phyloP scores from a whole-genome alignment of 2,329 filamentous ascomycete species.

The Fulvia fulva region DNA sequence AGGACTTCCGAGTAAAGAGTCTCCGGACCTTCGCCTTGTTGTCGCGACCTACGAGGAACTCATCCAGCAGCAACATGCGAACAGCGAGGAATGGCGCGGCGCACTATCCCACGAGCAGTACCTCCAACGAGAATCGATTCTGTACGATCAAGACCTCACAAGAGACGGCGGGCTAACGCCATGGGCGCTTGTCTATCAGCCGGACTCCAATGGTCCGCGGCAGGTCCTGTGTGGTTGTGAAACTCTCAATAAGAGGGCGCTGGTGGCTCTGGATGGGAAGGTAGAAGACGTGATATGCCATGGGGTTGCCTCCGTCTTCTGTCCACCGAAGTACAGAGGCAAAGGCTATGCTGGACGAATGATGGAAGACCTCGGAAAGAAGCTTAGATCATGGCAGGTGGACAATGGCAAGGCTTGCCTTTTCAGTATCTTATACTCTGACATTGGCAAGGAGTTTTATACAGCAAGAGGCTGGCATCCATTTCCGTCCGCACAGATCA shows the following conservation, averaged over 20 bases:
- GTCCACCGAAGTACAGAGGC: constrained; percentile 61
- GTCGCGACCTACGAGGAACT: constrained; percentile 54
- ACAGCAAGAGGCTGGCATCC: constrained; percentile 70
- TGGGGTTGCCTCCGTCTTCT: constrained; percentile 76
- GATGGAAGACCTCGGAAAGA: constrained; percentile 61
- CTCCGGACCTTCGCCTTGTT: constrained; percentile 51
- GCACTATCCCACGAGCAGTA: constrained; percentile 53
- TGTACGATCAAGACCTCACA: constrained; percentile 51
- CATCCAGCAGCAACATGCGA: constrained; percentile 49
- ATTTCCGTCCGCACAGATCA: constrained; percentile 69
- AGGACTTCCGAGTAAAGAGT: constrained; percentile 46
- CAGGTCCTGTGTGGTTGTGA: constrained; percentile 57
- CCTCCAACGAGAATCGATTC: constrained; percentile 53
- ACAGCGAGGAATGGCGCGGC: constrained; percentile 57
- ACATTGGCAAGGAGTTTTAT: constrained; percentile 82
- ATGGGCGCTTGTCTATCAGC: constrained; percentile 57
- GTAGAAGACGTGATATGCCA: constrained; percentile 61
- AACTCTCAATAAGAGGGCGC: constrained; percentile 48
- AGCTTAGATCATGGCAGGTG: constrained; percentile 51
- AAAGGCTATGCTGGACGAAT: constrained; percentile 74
- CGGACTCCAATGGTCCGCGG: constrained; percentile 28
- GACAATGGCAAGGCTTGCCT: constrained; percentile 44
- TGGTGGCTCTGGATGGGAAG: constrained; percentile 42
- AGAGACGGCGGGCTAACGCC: constrained; percentile 53
- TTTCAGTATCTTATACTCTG: constrained; percentile 81